Evolutionary conservation across 805 yeast species (phyloP), one percentile per base, ranked within the genome.

Genomic region (Ogataea minuta): DNA sequence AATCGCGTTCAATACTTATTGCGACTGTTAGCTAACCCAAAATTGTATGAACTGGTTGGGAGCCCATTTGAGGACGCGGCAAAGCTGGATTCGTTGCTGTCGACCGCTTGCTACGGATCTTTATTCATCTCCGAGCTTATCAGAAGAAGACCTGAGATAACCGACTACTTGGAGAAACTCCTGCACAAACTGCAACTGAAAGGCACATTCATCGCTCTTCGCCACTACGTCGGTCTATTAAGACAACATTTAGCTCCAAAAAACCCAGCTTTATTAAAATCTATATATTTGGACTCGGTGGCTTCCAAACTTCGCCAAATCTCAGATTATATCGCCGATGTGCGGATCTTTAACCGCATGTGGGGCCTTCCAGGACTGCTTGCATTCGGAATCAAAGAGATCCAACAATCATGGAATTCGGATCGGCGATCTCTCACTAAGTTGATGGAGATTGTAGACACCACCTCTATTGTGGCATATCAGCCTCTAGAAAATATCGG

Each of bases 401-500:
- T 55, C 5, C 39, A 31, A 23, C 7, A 35, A n/a, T 36, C 50
- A 7, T 6, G 28, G n/a, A 9, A 23, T 10, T 28, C 47, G 1
- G 34, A 41, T 7, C 41, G 46, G 14, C 42, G 53, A 4, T 31
- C 34, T 17, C 9, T 41, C 15, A 39, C 52, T 36, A 55, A 54
- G 39, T n/a, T 51, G n/a, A 9, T 60, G n/a, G 58, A 57, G 25
- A 32, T 47, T 9, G 24, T 55, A 4, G 58, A 53, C 34, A 46
- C 53, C 4, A 36, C 58, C 4, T 48, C 61, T 9, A 56, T 59
- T 19, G 53, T 57, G 11, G 42, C 50, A 1, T 59, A 52, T 39
- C 69, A 64, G 45, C 62, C 67, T 6, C 41, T 63, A 16, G 69
- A 64, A 44, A 64, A 63, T 23, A 42, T 59, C 20, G 67, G 62